Base-by-base conservation (phyloP, 805 yeast genomes). In the Nakazawaea ernobii region DNA sequence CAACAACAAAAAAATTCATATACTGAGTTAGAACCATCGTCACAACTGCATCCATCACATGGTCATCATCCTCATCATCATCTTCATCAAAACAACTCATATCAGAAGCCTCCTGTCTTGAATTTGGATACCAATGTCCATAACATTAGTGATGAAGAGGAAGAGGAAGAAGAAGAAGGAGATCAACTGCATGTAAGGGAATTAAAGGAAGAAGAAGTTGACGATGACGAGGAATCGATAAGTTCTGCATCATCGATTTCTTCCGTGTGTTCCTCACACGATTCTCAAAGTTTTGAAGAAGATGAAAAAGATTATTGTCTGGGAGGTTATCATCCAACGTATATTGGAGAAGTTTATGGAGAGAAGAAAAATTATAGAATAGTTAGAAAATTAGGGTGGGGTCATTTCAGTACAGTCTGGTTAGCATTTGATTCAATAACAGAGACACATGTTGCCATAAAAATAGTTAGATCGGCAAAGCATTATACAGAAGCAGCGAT, bases 371-470 rank as follows among this genome's bases (percentile, higher is more conserved):
- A 71, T 47, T 80, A 80, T 58, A 57, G 65, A 8, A 63, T 80
- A 26, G 66, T 77, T 17, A 64, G 85, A 28, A 81, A 81, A 59
- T 64, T 82, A 8, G 88, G 88, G 2, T 80, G 85, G 85, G 87
- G 88, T 32, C 85, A 81, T 56, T 82, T 82, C 55, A 77, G 84
- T 35, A 80, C 86, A 1, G 87, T 82, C n/a, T 82, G 86, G 86
- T 60, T 82, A 28, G 84, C 84, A 1, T 62, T 59, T 43, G 76
- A 74, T 45, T 52, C 61, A 2, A 47, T 53, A 2, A 38, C 55
- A 13, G 65, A 66, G 14, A 58, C 67, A 28, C 82, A 78, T 55
- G 84, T 78, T 49, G 86, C 86, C 20, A 68, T 82, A 54, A 82
- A 82, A 56, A 75, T 82, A 52, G 84, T 81, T 15, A 70, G 80